Evolutionary conservation across 305 asterid species (phyloP).

Genomic region (Solanum aculeatissimum): DNA sequence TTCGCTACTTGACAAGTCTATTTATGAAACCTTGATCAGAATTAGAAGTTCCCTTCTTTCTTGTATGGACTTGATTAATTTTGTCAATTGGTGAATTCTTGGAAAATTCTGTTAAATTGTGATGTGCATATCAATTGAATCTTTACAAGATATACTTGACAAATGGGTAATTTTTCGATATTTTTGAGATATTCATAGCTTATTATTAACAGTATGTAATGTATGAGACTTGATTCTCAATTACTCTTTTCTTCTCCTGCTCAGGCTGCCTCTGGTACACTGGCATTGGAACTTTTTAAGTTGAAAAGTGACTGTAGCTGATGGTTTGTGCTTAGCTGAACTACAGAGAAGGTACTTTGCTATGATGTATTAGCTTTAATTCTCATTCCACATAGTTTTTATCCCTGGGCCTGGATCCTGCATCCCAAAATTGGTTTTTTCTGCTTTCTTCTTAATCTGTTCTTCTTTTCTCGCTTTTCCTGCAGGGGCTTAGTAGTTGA

Average conservation of each 20-base stretch:
- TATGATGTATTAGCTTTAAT: background rate
- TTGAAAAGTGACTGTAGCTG: background rate
- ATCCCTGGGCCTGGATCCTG: background rate
- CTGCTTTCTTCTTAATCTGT: background rate
- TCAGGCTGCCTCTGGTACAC: background rate
- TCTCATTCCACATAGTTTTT: background rate
- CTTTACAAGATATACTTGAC: background rate
- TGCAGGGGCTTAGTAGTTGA: background rate
- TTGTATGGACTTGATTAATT: background rate
- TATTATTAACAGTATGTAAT: background rate
- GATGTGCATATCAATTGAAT: background rate
- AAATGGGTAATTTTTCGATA: background rate
- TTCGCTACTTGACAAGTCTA: background rate
- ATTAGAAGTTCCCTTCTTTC: background rate
- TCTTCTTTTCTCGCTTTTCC: background rate
- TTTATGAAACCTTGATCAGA: background rate
- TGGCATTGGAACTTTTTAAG: background rate
- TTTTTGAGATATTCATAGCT: background rate
- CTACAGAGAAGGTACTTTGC: background rate
- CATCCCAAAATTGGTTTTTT: background rate
- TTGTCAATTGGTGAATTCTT: background rate
- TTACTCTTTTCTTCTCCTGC: background rate
- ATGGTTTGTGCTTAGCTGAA: background rate
- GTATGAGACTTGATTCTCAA: background rate
- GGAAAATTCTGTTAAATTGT: background rate